phyloP scores from a whole-genome alignment of 2,329 filamentous ascomycete species.

The Lecanicillium sp. region DNA sequence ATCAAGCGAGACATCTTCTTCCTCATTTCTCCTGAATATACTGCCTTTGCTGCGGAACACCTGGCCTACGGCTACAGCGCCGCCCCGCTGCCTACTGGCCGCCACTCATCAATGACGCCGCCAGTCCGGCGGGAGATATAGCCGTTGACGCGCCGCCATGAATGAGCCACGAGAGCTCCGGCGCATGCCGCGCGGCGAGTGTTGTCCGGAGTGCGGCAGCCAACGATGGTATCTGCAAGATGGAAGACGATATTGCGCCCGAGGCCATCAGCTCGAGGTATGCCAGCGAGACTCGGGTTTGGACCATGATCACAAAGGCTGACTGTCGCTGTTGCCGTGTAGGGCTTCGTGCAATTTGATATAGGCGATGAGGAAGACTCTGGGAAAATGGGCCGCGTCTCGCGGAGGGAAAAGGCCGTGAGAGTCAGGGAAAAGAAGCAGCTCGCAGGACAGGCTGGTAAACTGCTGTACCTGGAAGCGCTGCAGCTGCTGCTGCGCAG shows the following conservation, averaged over 20 bases:
- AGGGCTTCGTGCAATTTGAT: constrained; percentile 50
- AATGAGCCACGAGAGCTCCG: constrained; percentile 35
- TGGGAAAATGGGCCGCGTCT: constrained; percentile 47
- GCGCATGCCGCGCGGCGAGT: constrained; percentile 44
- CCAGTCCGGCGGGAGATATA: too few relatives aligned
- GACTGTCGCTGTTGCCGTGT: too few relatives aligned
- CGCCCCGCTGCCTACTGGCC: too few relatives aligned
- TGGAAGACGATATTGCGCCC: constrained; percentile 70
- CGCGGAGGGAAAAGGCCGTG: constrained; percentile 50
- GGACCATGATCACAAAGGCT: too few relatives aligned
- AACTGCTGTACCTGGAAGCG: constrained; percentile 73
- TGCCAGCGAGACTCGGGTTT: too few relatives aligned
- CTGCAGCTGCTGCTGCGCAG: constrained; percentile 79
- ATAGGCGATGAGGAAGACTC: constrained; percentile 64
- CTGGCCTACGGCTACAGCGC: too few relatives aligned
- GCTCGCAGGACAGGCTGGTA: constrained; percentile 59
- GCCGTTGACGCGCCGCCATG: constrained; percentile 21
- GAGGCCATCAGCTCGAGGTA: constrained; percentile 74
- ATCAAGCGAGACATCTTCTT: background rate
- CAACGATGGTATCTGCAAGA: constrained; percentile 66
- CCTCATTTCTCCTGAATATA: too few relatives aligned
- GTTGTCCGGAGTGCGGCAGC: constrained; percentile 61
- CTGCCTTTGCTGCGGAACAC: too few relatives aligned
- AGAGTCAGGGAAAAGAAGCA: constrained; percentile 46
- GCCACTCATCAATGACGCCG: too few relatives aligned